Evolutionary conservation across 2,329 filamentous ascomycete genomes (phyloP).

Genomic region (Aureobasidium sp.): DNA sequence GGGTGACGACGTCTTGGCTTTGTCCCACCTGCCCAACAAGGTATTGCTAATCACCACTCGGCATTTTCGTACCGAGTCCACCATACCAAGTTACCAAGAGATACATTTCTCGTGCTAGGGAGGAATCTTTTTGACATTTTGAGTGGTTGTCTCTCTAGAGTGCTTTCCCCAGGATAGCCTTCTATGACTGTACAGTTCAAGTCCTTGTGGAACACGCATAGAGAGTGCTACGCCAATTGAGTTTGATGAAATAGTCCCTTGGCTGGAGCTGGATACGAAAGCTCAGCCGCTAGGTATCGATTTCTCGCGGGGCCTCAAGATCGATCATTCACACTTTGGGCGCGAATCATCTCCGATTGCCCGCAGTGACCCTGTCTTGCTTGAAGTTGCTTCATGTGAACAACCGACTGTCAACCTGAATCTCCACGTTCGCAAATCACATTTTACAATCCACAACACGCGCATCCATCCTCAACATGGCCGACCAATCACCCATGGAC

Average conservation of each 20-base stretch:
- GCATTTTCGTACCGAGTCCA: neutral
- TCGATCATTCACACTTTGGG: neutral
- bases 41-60: neutral
- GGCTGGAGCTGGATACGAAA: neutral
- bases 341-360: neutral
- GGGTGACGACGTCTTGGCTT: neutral
- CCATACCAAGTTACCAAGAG: neutral
- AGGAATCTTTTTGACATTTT: neutral
- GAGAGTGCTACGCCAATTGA: neutral
- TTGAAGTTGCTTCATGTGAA: neutral
- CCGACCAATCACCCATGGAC: constrained; percentile 17
- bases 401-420: neutral
- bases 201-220: neutral
- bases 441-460: neutral
- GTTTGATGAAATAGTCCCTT: neutral
- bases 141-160: neutral
- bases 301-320: neutral
- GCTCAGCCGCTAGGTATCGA: neutral
- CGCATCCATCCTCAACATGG: neutral
- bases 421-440: constrained; percentile 3
- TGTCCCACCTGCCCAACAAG: neutral
- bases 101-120: neutral
- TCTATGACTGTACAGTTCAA: neutral
- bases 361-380: neutral
- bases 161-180: neutral